A percentile compares a stretch with the other conserved stretches of the same genome.
phyloP scores from a whole-genome alignment of 768 basidiomycete species.

The Naganishia onofrii region DNA sequence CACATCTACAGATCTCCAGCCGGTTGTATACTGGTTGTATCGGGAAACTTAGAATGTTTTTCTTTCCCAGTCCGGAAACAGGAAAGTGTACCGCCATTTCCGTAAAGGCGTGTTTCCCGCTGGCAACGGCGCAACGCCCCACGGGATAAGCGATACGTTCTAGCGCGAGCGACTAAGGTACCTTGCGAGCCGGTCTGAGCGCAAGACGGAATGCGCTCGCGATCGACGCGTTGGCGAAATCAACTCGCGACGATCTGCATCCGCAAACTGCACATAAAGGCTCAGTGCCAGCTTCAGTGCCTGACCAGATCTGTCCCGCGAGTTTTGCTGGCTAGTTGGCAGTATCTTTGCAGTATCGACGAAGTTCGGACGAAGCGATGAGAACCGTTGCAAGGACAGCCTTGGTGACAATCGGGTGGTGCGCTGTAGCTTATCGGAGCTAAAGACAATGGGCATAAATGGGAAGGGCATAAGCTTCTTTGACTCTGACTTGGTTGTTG shows the following conservation, averaged over 20 bases:
- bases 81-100: background rate
- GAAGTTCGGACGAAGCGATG: no score
- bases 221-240: background rate
- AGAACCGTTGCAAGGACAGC: no score
- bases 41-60: conserved; percentile 21
- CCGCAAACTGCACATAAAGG: background rate
- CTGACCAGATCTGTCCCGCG: no score
- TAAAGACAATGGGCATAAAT: background rate
- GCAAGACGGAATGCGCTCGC: background rate
- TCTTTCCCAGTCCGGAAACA: conserved; percentile 19
- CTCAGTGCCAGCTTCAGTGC: no score
- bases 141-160: background rate
- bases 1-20: background rate
- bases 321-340: no score
- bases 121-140: background rate
- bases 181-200: background rate
- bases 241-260: background rate
- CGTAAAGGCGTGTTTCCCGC: background rate
- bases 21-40: background rate
- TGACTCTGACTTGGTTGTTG: background rate
- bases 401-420: background rate
- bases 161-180: conserved; percentile 4
- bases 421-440: no score
- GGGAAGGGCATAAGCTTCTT: background rate
- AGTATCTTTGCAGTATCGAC: no score